A percentile compares a stretch with the other conserved stretches of the same genome.
Evolutionary conservation across 2,329 filamentous ascomycete species (phyloP).

Genomic region (Cladosporium halotolerans): DNA sequence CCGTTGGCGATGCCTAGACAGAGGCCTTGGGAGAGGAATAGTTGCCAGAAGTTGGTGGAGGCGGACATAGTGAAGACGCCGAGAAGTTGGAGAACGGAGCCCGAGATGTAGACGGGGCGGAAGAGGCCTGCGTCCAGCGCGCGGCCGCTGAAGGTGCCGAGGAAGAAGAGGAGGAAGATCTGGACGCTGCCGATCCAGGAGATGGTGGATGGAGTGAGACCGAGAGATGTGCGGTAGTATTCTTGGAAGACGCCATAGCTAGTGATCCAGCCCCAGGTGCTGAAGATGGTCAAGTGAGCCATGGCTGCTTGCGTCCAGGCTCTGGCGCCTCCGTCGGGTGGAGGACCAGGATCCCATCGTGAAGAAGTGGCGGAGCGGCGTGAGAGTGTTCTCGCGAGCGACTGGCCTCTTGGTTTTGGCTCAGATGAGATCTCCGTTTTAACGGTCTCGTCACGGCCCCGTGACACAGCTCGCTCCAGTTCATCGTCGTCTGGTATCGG

Average conservation of each 20-base stretch:
- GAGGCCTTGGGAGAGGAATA: slow-evolving; percentile 48
- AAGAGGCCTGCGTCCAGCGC: slow-evolving; percentile 48
- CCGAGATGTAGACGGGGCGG: slow-evolving; percentile 37
- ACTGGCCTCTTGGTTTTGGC: not conserved
- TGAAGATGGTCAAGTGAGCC: slow-evolving; percentile 28
- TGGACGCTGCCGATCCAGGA: slow-evolving; percentile 50
- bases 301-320: slow-evolving; percentile 30
- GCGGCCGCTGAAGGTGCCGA: slow-evolving; percentile 48
- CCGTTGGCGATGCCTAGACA: slow-evolving; percentile 53
- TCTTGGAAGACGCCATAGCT: slow-evolving; percentile 31
- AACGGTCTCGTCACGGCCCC: not conserved
- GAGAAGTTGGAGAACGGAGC: slow-evolving; percentile 41
- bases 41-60: slow-evolving; percentile 46
- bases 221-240: slow-evolving; percentile 36
- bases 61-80: slow-evolving; percentile 49
- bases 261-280: slow-evolving; percentile 23
- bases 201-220: slow-evolving; percentile 39
- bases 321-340: slow-evolving; percentile 36
- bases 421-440: not conserved
- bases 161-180: slow-evolving; percentile 47
- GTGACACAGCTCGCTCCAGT: slow-evolving; percentile 1
- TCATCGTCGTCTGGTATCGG: slow-evolving; percentile 11
- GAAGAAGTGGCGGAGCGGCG: slow-evolving; percentile 23
- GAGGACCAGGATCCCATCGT: slow-evolving; percentile 31
- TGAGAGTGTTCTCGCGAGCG: slow-evolving; percentile 20